These are phyloP conservation scores for Calophaca sinica DNA, from an alignment of 306 rosid species.

Conservation along the genomic window DNA sequence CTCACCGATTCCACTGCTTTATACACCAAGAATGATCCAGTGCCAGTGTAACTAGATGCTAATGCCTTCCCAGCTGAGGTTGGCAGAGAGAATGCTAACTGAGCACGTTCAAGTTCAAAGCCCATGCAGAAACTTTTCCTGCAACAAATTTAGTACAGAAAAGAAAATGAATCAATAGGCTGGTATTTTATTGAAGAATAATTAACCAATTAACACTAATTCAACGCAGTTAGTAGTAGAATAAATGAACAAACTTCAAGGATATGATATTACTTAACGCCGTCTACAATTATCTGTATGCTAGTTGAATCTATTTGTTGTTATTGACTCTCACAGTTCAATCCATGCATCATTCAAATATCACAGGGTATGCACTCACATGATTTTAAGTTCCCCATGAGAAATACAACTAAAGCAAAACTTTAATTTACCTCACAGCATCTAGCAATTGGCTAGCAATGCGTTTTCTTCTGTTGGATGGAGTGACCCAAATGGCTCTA, in stretches of 20 bases:
- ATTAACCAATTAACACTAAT: not conserved
- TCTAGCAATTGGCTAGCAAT: constrained; percentile 77
- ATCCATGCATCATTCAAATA: not conserved
- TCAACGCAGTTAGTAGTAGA: not conserved
- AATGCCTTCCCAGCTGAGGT: constrained; percentile 77
- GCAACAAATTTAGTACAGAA: constrained; percentile 41
- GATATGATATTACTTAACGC: not conserved
- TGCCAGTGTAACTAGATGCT: constrained; percentile 69
- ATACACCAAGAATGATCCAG: constrained; percentile 70
- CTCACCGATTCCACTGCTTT: constrained; percentile 31
- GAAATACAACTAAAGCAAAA: constrained; percentile 1
- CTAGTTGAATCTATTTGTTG: constrained; percentile 11
- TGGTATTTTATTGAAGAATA: constrained; percentile 2
- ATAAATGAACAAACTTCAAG: constrained; percentile 12
- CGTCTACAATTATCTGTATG: not conserved
- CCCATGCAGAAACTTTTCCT: constrained; percentile 73
- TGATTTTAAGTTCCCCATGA: not conserved
- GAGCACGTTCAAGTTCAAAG: constrained; percentile 60
- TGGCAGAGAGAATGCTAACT: constrained; percentile 85
- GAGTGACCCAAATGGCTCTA: constrained; percentile 89
- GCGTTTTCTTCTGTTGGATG: constrained; percentile 74
- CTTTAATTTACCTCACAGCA: constrained; percentile 68
- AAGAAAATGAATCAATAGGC: constrained; percentile 25
- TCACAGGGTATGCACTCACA: not conserved
- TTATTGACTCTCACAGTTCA: constrained; percentile 9